Evolutionary conservation across 2,329 filamentous ascomycete species (phyloP), one percentile per base, ranked within the genome.

Genomic region (Scopulariopsis brevicaulis): DNA sequence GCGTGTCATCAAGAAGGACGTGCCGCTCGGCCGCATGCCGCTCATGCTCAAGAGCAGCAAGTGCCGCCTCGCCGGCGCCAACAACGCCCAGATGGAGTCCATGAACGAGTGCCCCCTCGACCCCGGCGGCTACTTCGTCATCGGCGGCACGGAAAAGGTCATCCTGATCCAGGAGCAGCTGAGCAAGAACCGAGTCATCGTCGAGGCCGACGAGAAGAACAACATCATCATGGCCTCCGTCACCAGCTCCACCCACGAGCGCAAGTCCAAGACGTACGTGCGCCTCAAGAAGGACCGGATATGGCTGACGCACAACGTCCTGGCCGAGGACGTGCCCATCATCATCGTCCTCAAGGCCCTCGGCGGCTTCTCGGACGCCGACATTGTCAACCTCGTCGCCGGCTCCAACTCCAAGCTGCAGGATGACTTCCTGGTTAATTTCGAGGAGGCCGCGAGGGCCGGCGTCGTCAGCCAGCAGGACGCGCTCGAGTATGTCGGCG

Each of bases 121-220:
- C 68, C 94, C 95, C 1, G 94, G 94, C 62, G 94, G 94, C 56
- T 99, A 99, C 71, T 99, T 99, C 67, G 94, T 99, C 66, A 91
- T 97, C 63, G 90, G 93, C 65, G 94, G 94, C 53, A 96, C 95
- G 22, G 94, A 99, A 71, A 99, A 99, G 76, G 94, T 99, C 64
- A 99, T 99, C 67, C 77, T 99, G 51, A 95, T 99, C 15, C 94
- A 99, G 71, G 95, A 99, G 69, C 94, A 99, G 74, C 77, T 99
- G 68, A 99, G 94, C 80, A 99, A 99, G 81, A 99, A 99, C 73
- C 85, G 94, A 76, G 89, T 99, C 66, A 96, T 99, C 69, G 93
- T 99, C 18, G 95, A 99, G 73, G 86, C 90, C 58, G 89, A 93
- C 65, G 81, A 86, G 56, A 96, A 96, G 74, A 97, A 96, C 73